Conservation (phyloP, 2,329 filamentous ascomycete genomes). For the Colletotrichum cordylinicola region DNA sequence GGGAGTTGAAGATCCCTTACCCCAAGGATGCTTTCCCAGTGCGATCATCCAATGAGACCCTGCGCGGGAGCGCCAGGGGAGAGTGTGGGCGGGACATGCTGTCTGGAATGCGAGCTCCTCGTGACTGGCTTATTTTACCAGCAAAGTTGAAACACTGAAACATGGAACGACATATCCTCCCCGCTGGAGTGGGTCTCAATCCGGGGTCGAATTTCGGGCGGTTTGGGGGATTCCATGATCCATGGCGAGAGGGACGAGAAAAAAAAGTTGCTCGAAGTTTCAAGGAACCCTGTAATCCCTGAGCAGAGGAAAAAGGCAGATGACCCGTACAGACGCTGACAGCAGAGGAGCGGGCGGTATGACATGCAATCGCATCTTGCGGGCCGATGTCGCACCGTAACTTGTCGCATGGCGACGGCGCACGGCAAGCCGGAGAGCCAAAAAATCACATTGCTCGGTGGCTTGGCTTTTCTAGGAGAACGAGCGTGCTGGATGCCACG, state of each 20-base stretch:
- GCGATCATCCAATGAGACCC: neutral
- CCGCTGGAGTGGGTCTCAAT: slow-evolving; percentile 11
- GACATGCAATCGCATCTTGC: neutral
- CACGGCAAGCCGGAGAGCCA: neutral
- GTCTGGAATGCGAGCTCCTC: neutral
- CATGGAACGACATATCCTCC: slow-evolving; percentile 11
- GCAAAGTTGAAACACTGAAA: slow-evolving; percentile 24
- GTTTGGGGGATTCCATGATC: neutral
- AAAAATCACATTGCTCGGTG: neutral
- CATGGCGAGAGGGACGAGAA: neutral
- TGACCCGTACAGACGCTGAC: neutral
- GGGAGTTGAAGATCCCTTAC: neutral
- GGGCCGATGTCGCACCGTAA: neutral
- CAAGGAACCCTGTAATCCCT: neutral
- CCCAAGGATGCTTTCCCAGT: neutral
- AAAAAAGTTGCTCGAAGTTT: neutral
- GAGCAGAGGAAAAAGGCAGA: neutral
- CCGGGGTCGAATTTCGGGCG: slow-evolving; percentile 17
- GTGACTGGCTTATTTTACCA: slow-evolving; percentile 8
- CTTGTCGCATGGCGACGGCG: slow-evolving; percentile 5
- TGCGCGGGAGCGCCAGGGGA: neutral
- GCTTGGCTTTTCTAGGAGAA: neutral
- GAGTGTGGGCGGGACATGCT: neutral
- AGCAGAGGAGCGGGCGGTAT: neutral
- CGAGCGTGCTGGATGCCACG: neutral